A percentile compares a stretch with the other conserved stretches of the same genome.
phyloP scores from a whole-genome alignment of 331 rosid species.

The Quercus lobata region DNA sequence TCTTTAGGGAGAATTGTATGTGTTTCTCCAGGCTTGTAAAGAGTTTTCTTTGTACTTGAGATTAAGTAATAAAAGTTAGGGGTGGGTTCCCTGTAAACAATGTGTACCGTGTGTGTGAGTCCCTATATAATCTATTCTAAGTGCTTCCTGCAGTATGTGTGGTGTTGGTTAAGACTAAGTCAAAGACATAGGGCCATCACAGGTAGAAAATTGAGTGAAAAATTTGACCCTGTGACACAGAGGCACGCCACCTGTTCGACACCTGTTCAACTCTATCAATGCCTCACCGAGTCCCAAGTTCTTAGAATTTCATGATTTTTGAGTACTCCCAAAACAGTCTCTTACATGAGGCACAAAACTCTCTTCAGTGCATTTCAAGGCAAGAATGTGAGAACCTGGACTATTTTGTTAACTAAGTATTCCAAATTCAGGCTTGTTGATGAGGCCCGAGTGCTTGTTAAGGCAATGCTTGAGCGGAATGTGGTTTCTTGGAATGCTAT shows the following conservation, averaged over 20 bases:
- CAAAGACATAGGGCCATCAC: too few relatives aligned
- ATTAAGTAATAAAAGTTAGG: too few relatives aligned
- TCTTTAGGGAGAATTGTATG: too few relatives aligned
- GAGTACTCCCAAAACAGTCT: slow-evolving; percentile 15
- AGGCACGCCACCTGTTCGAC: slow-evolving; percentile 23
- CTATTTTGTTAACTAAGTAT: slow-evolving; percentile 27
- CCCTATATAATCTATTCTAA: too few relatives aligned
- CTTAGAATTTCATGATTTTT: slow-evolving; percentile 29
- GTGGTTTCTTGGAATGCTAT: slow-evolving; percentile 37
- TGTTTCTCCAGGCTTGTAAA: too few relatives aligned
- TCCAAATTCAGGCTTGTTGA: slow-evolving; percentile 20
- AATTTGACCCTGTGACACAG: not conserved
- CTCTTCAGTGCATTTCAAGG: slow-evolving; percentile 28
- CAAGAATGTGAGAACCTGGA: slow-evolving; percentile 37
- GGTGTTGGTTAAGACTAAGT: too few relatives aligned
- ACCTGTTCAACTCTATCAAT: slow-evolving; percentile 14
- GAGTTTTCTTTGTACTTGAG: too few relatives aligned
- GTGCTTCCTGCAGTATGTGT: too few relatives aligned
- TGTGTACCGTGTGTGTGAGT: too few relatives aligned
- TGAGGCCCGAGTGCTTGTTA: slow-evolving; percentile 21
- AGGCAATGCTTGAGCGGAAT: slow-evolving; percentile 32
- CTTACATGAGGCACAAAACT: slow-evolving; percentile 15
- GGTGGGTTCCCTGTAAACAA: too few relatives aligned
- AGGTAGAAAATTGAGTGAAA: too few relatives aligned
- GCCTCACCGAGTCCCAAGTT: slow-evolving; percentile 6